Percentiles rank a stretch among this genome's conserved stretches.
phyloP scores from a whole-genome alignment of 2,329 filamentous ascomycete genomes.

The Diplodia sapinea region DNA sequence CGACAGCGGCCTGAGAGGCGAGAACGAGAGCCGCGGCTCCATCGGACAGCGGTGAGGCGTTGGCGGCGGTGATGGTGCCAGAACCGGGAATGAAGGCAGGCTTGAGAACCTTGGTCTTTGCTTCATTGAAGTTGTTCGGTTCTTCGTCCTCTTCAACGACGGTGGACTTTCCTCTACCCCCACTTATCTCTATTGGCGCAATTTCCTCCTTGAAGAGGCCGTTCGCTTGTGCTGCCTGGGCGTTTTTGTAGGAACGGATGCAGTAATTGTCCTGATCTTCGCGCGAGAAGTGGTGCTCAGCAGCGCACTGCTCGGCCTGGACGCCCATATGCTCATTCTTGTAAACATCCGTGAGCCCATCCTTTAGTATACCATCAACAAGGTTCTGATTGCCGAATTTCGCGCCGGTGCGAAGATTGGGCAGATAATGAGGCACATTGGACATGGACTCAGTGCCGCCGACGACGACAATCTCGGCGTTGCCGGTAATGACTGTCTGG shows the following conservation, averaged over 20 bases:
- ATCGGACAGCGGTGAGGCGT: constrained; percentile 95
- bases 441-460: constrained; percentile 99
- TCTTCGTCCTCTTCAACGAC: constrained; percentile 88
- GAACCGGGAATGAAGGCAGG: constrained; percentile 82
- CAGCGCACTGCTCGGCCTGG: constrained; percentile 86
- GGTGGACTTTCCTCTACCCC: constrained; percentile 88
- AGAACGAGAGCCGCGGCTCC: constrained; percentile 91
- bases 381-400: constrained; percentile 93
- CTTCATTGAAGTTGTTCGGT: constrained; percentile 78
- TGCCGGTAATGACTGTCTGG: constrained; percentile 97
- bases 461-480: constrained; percentile 88
- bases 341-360: constrained; percentile 93
- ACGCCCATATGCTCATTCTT: constrained; percentile 97
- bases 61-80: constrained; percentile 93
- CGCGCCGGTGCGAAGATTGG: constrained; percentile 80
- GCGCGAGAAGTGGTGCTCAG: constrained; percentile 79
- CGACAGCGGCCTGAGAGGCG: constrained; percentile 90
- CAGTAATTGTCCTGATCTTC: constrained; percentile 94
- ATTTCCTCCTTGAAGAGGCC: constrained; percentile 92
- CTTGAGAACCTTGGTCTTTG: constrained; percentile 61
- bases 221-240: constrained; percentile 79
- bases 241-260: constrained; percentile 93
- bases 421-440: constrained; percentile 94
- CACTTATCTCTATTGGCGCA: constrained; percentile 83
- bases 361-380: constrained; percentile 90